Evolutionary conservation across 768 basidiomycete genomes (phyloP).

Genomic region (Tricholoma sp.): DNA sequence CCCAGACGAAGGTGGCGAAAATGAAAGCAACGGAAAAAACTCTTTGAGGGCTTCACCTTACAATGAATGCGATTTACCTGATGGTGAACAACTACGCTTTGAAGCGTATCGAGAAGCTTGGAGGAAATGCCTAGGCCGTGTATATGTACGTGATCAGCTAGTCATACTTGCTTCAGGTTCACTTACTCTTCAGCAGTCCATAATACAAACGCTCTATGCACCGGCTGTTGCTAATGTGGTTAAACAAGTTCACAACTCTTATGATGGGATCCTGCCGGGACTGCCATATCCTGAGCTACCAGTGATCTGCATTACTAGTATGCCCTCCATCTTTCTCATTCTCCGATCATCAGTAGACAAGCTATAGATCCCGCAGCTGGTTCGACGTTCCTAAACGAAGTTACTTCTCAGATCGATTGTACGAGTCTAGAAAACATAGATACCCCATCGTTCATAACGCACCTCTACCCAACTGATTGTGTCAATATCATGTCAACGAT

Average conservation of each 20-base stretch:
- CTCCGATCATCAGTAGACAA: background rate
- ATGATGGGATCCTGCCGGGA: slow-evolving; percentile 42
- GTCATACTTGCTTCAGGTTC: background rate
- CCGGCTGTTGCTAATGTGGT: slow-evolving; percentile 44
- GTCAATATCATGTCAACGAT: slow-evolving; percentile 46
- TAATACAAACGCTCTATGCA: slow-evolving; percentile 42
- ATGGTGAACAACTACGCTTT: slow-evolving; percentile 31
- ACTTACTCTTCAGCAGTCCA: slow-evolving; percentile 15
- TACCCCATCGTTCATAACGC: slow-evolving; percentile 28
- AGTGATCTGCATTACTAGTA: slow-evolving; percentile 53
- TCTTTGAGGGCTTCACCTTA: slow-evolving; percentile 4
- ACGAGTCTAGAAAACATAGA: slow-evolving; percentile 11
- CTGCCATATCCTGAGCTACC: slow-evolving; percentile 61
- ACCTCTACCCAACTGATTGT: slow-evolving; percentile 58
- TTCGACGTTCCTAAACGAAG: slow-evolving; percentile 40
- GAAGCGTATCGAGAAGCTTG: slow-evolving; percentile 53
- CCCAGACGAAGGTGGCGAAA: slow-evolving; percentile 1
- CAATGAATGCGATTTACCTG: slow-evolving; percentile 9
- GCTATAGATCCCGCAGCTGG: slow-evolving; percentile 38
- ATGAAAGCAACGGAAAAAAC: background rate
- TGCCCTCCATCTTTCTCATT: slow-evolving; percentile 9
- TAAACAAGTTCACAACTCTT: slow-evolving; percentile 37
- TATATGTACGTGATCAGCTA: slow-evolving; percentile 39
- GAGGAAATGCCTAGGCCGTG: slow-evolving; percentile 50
- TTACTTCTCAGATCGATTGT: slow-evolving; percentile 31